Conservation (phyloP, 345 rosid species). For the Aquilaria sinensis region DNA sequence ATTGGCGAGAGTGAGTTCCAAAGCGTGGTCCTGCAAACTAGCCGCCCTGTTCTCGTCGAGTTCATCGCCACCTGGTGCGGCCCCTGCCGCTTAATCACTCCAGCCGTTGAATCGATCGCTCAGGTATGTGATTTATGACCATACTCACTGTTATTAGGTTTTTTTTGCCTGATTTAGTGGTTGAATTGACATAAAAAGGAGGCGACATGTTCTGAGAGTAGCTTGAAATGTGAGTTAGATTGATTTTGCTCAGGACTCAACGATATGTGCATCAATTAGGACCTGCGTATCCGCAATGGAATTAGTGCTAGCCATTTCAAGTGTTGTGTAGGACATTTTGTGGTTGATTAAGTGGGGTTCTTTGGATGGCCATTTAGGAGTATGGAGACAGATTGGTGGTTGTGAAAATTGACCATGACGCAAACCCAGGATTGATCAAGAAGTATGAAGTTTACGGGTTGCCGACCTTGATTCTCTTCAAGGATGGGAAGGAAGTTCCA, state of each 20-base stretch:
- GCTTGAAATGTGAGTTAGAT: no score
- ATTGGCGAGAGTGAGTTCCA: conserved; percentile 50
- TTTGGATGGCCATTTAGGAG: conserved; percentile 30
- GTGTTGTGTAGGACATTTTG: no score
- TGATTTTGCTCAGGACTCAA: no score
- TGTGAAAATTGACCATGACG: conserved; percentile 78
- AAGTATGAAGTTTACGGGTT: conserved; percentile 76
- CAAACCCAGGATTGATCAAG: conserved; percentile 55
- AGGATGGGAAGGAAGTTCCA: conserved; percentile 64
- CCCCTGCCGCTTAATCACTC: conserved; percentile 80
- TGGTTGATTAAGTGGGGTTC: conserved; percentile 2
- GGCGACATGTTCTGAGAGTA: no score
- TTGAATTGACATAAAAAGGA: no score
- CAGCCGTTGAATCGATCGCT: conserved; percentile 59
- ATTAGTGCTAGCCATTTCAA: no score
- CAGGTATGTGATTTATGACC: conserved; percentile 24
- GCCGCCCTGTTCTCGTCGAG: conserved; percentile 75
- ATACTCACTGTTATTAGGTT: no score
- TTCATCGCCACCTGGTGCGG: conserved; percentile 94
- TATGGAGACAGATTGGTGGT: conserved; percentile 56
- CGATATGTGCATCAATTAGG: no score
- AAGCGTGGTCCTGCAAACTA: conserved; percentile 50
- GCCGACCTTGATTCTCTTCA: conserved; percentile 71
- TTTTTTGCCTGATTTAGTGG: no score
- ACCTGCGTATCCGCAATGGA: no score